Base-by-base conservation (phyloP, 2,329 filamentous ascomycete genomes). In the Colletotrichum phormii region DNA sequence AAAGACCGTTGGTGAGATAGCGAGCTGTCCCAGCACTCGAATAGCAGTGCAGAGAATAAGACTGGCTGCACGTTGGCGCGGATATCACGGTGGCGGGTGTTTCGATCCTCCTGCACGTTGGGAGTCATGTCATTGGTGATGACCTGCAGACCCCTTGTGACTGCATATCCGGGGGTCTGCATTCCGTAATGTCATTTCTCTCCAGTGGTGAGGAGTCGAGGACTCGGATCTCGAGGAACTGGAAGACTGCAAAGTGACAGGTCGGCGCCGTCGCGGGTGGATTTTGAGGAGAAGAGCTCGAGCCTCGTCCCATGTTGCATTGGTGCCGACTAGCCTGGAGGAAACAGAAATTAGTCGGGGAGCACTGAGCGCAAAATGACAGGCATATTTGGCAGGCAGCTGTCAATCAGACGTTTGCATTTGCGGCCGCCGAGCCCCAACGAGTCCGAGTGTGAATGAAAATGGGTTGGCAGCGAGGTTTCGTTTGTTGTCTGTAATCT, bases 281-380 rank as follows among this genome's bases (percentile, higher is more conserved):
- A 53, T 69, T 72, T 37, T 31, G 57, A 49, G 68, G 53, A 67
- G 65, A 35, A 35, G 71, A 61, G 66, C 70, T 69, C 70, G 54
- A 64, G 70, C 70, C 70, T 70, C 66, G 64, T 69, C 53, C 42
- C 9, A 35, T 60, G 51, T 68, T 24, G 59, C 59, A 57, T 64
- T 46, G 22, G 46, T 46, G 53, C 53, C 53, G 46, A 31, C 51
- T 29, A 42, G 53, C 33, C 53, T 35, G 26, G 26, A 51, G 12
- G 22, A 6, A 18, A 55, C 15, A 15, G 58, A 64, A 8, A 26
- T 60, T 70, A 8, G 49, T 24, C 26, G 49, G 35, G n/a, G 35
- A 46, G 66, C 26, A 57, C 66, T 54, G 66, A 35, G 59, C 53
- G 24, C 53, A 58, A 26, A 42, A 42, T 46, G 42, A 53, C 42